A percentile compares a stretch with the other conserved stretches of the same genome.
phyloP scores from a whole-genome alignment of 176 grass and related monocot species.

The Juncus effusus region DNA sequence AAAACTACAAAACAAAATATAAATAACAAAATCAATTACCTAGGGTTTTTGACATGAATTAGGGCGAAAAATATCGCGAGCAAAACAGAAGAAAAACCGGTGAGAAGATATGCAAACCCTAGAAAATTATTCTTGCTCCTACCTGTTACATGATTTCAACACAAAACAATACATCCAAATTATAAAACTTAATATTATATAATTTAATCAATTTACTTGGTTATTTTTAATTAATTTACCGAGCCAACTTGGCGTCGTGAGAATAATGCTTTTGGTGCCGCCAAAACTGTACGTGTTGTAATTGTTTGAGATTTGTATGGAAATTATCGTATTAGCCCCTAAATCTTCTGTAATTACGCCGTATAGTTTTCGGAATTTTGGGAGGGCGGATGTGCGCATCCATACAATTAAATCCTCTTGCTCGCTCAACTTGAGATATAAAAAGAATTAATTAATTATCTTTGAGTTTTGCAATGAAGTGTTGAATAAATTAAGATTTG shows the following conservation, averaged over 20 bases:
- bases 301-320: slow-evolving; percentile 66
- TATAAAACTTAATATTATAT: no score
- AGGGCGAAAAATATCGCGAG: slow-evolving; percentile 75
- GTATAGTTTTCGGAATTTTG: slow-evolving; percentile 82
- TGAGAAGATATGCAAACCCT: slow-evolving; percentile 68
- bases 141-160: background rate
- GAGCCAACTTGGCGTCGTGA: slow-evolving; percentile 68
- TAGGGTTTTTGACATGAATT: slow-evolving; percentile 80
- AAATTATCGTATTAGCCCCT: slow-evolving; percentile 44
- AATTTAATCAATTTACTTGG: no score
- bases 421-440: slow-evolving; percentile 53
- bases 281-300: slow-evolving; percentile 91
- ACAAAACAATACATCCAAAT: no score
- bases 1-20: background rate
- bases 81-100: slow-evolving; percentile 56
- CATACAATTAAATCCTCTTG: slow-evolving; percentile 96
- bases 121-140: slow-evolving; percentile 85
- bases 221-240: slow-evolving; percentile 14
- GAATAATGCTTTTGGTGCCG: slow-evolving; percentile 68
- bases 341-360: slow-evolving; percentile 79
- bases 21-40: slow-evolving; percentile 36
- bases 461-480: slow-evolving; percentile 6
- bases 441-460: background rate
- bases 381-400: slow-evolving; percentile 87
- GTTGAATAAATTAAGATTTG: background rate